Conservation (phyloP, 1,284 basidiomycete genomes). For the Boletus austroedulis region DNA sequence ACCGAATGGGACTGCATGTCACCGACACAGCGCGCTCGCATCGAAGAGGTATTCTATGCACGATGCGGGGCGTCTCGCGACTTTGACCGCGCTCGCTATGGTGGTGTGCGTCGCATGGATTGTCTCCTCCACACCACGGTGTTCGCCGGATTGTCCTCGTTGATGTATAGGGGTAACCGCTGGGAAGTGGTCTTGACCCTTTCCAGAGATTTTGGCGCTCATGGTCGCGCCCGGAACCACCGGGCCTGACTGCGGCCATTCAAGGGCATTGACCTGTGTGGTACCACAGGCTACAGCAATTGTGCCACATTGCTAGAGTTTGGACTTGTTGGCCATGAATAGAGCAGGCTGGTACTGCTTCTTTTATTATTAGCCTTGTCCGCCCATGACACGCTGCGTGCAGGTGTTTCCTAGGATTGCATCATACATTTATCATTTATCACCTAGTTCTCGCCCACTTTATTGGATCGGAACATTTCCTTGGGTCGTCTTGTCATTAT, state of each 20-base stretch:
- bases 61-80: constrained; percentile 40
- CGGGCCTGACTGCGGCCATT: background rate
- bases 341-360: constrained; percentile 16
- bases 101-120: constrained; percentile 48
- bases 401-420: constrained; percentile 1
- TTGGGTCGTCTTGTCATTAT: background rate
- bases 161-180: constrained; percentile 35
- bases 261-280: too few relatives aligned
- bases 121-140: constrained; percentile 45
- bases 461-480: constrained; percentile 9
- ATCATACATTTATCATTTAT: background rate
- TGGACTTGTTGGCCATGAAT: background rate
- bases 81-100: constrained; percentile 33
- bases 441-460: background rate
- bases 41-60: constrained; percentile 41
- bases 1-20: constrained; percentile 44
- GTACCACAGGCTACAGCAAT: constrained; percentile 12
- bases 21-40: constrained; percentile 41
- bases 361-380: background rate
- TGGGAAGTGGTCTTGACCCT: constrained; percentile 47
- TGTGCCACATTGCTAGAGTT: constrained; percentile 1
- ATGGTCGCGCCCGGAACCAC: constrained; percentile 1
- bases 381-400: background rate
- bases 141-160: constrained; percentile 50
- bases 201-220: constrained; percentile 27